phyloP scores from a whole-genome alignment of 768 basidiomycete species.

The Pholiota microspora region DNA sequence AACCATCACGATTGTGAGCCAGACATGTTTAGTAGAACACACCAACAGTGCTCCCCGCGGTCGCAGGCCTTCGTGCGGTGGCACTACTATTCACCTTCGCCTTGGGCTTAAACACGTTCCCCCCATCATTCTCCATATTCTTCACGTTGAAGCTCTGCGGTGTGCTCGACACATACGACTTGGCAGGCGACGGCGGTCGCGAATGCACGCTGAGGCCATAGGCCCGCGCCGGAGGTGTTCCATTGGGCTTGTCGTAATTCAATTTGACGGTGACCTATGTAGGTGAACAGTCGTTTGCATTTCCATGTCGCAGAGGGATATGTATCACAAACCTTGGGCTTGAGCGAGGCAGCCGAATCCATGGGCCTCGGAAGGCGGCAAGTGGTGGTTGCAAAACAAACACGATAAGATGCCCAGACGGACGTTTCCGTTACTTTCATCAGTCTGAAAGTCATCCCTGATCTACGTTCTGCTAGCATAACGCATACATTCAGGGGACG shows the following conservation, averaged over 20 bases:
- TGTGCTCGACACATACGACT: background rate
- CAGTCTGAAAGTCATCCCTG: background rate
- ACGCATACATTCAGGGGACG: too few relatives aligned
- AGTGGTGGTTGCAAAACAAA: conserved; percentile 1
- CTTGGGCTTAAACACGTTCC: conserved; percentile 38
- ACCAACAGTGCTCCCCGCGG: background rate
- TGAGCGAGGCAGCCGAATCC: background rate
- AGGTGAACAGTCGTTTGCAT: background rate
- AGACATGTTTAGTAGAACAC: background rate
- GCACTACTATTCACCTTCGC: conserved; percentile 64
- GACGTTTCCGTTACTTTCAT: background rate
- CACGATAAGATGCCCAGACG: background rate
- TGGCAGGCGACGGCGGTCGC: background rate
- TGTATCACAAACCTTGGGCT: background rate
- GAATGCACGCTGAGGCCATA: background rate
- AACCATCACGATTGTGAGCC: background rate
- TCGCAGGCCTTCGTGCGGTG: conserved; percentile 30
- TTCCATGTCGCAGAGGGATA: background rate
- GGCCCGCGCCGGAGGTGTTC: background rate
- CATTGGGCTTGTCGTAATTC: background rate
- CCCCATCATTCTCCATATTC: background rate
- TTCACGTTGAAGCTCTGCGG: background rate
- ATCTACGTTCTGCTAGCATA: background rate
- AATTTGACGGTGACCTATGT: background rate
- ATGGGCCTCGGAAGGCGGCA: background rate